Base-by-base conservation (phyloP, 2,329 filamentous ascomycete species). In the Madurella mycetomatis region DNA sequence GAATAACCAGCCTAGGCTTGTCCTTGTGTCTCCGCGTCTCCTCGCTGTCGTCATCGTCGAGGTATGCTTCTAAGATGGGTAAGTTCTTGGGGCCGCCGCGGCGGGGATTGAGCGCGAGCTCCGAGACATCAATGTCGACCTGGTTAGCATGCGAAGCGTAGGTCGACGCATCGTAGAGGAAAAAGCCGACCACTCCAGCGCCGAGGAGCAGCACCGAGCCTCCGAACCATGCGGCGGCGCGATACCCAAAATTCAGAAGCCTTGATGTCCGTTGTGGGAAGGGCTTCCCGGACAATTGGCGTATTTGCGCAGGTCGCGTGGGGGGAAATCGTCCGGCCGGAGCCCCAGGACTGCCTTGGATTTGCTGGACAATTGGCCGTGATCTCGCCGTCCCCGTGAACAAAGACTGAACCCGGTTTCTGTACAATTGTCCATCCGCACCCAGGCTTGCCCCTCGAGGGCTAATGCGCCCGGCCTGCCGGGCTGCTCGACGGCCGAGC, bases 21-120 rank as follows among this genome's bases (percentile, higher is more conserved):
- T 92, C 82, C 72, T 90, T 94, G 69, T 86, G 83, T 47, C 75
- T 78, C 59, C 77, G 79, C 72, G 85, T 91, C 53, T 82, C 80
- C 13, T 86, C 82, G 49, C 75, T 83, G 61, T 96, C 92, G 63
- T 95, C 85, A 66, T 97, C 94, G 66, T 96, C 92, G 41, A 99
- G 85, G 57, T 92, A 83, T 19, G 88, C 83, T 60, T 96, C 90
- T 17, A 88, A 86, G 55, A 99, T 94, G 1, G 92, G 94, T 34
- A 99, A 74, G 65, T 99, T 96, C 78, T 99, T 97, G 0, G 92
- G 92, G 0, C 94, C 94, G 52, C 94, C 94, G 55, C 80, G 81
- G 60, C 85, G 82, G 1, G 94, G 94, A 54, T 84, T 85, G 50
- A 99, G 75, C 1, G 94, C 94, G 37, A 90, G 74, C 63, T 90